phyloP scores from a whole-genome alignment of 345 rosid genomes.

The Dovyalis caffra region DNA sequence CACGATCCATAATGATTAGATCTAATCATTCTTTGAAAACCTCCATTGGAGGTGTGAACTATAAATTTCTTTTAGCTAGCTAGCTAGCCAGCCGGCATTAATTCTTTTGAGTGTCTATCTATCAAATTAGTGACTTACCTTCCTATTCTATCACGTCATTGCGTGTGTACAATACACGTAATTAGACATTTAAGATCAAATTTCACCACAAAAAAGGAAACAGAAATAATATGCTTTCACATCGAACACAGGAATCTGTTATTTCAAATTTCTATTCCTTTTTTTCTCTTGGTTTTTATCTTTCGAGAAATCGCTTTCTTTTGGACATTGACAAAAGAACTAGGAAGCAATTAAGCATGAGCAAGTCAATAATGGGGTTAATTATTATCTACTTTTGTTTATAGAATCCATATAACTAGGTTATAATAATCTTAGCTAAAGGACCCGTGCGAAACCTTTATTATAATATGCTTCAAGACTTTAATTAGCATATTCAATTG shows the following conservation, averaged over 20 bases:
- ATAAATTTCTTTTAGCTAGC: neutral
- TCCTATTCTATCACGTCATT: neutral
- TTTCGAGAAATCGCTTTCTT: slow-evolving; percentile 10
- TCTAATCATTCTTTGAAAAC: neutral
- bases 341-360: slow-evolving; percentile 18
- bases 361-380: slow-evolving; percentile 28
- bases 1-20: neutral
- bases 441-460: slow-evolving; percentile 20
- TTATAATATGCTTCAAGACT: slow-evolving; percentile 1
- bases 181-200: neutral
- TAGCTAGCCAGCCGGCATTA: neutral
- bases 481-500: slow-evolving; percentile 4
- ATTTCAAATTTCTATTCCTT: neutral
- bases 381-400: neutral
- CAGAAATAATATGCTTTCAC: neutral
- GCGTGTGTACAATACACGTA: neutral
- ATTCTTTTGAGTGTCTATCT: neutral
- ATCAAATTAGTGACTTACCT: neutral
- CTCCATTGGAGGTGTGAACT: neutral
- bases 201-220: neutral
- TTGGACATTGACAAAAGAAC: neutral
- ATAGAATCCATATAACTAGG: slow-evolving; percentile 8
- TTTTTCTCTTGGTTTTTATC: slow-evolving; percentile 11
- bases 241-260: neutral
- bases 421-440: neutral